A percentile compares a stretch with the other conserved stretches of the same genome.
These are phyloP conservation scores for Elsinoe australis DNA, from an alignment of 2,329 filamentous ascomycete species.

Conservation along the genomic window DNA sequence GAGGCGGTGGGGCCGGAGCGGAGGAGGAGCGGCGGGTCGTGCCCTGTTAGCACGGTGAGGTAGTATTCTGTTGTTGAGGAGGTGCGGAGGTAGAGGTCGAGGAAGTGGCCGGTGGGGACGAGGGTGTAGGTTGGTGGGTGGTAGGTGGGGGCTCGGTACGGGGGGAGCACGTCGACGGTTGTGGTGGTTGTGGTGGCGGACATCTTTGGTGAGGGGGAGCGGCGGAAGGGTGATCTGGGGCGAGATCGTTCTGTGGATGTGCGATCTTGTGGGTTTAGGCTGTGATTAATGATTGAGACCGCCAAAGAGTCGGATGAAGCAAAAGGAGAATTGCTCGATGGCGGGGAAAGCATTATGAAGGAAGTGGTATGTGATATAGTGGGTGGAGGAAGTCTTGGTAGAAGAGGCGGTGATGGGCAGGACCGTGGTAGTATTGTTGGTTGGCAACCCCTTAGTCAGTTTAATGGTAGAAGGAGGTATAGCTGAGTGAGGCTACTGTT, in stretches of 20 bases:
- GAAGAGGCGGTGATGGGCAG: conserved; percentile 2
- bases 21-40: conserved; percentile 7
- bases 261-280: background rate
- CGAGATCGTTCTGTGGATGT: background rate
- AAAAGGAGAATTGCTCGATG: conserved; percentile 8
- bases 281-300: background rate
- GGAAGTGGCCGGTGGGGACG: background rate
- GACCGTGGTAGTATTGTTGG: conserved; percentile 9
- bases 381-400: background rate
- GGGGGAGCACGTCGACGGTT: background rate
- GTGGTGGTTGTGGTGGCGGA: conserved; percentile 2
- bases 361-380: background rate
- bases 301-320: conserved; percentile 4
- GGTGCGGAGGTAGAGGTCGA: conserved; percentile 4
- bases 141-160: conserved; percentile 4
- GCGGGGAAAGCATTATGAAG: conserved; percentile 5
- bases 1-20: conserved; percentile 5
- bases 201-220: background rate
- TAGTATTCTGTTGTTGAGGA: conserved; percentile 4
- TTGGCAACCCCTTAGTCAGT: background rate
- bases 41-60: conserved; percentile 3
- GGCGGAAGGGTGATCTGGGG: background rate
- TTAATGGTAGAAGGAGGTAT: conserved; percentile 5
- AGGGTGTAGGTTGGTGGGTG: conserved; percentile 10
- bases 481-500: conserved; percentile 12